phyloP scores from a whole-genome alignment of 805 yeast species.

The Alloascoidea africana region DNA sequence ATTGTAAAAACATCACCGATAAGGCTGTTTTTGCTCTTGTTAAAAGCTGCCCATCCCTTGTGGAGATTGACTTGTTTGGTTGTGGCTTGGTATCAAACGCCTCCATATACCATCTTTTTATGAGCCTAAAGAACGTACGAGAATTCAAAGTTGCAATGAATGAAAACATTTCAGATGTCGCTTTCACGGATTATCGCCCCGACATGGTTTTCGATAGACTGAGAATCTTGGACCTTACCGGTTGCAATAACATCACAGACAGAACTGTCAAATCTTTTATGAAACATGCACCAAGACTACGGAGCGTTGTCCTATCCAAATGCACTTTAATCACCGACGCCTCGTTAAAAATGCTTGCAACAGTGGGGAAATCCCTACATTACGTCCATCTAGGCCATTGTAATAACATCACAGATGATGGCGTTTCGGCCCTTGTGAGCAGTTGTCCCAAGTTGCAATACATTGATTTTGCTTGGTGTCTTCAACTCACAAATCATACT shows the following conservation, averaged over 20 bases:
- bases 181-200: constrained; percentile 19
- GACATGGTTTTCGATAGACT: constrained; percentile 35
- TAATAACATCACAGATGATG: constrained; percentile 75
- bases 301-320: constrained; percentile 82
- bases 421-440: constrained; percentile 60
- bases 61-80: constrained; percentile 80
- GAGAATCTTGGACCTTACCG: constrained; percentile 74
- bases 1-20: constrained; percentile 53
- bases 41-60: constrained; percentile 60
- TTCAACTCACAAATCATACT: constrained; percentile 74
- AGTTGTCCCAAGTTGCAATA: constrained; percentile 78
- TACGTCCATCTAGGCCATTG: constrained; percentile 93
- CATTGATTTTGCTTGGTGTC: constrained; percentile 90
- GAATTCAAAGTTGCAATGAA: constrained; percentile 77
- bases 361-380: constrained; percentile 66
- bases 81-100: constrained; percentile 60
- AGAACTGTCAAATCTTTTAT: constrained; percentile 60
- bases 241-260: constrained; percentile 72
- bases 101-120: constrained; percentile 41
- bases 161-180: constrained; percentile 47
- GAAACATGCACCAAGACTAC: constrained; percentile 62
- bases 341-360: constrained; percentile 54
- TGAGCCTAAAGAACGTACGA: constrained; percentile 53
- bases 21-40: constrained; percentile 43
- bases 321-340: constrained; percentile 79